Evolutionary conservation across 768 basidiomycete genomes (phyloP), one percentile per base, ranked within the genome.

Genomic region (Pisolithus marmoratus): DNA sequence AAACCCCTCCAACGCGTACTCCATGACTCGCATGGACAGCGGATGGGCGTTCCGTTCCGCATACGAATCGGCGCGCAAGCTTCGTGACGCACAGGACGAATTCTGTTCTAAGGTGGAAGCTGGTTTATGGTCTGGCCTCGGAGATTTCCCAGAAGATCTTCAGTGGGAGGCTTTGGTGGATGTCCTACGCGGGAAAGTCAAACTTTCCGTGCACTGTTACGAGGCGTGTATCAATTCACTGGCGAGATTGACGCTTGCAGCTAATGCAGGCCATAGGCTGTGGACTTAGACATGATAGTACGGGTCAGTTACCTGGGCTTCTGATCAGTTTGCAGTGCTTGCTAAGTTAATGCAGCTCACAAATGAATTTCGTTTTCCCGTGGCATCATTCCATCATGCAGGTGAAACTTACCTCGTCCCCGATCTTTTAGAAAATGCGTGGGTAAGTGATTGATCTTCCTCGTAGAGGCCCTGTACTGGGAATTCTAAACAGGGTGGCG

Each of bases 331-430:
- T 42, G 17, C 36, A 5, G 11, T 27, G 27, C 20, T 15, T 26
- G 24, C 24, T 22, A 29, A 51, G 49, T 8, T 12, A 22, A 6
- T 36, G 19, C 55, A 89, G 80, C 74, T 91, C 34, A 81, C 88
- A 29, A 88, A 93, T 60, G 90, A 94, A 63, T 94, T 91, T 76
- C 76, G 84, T 58, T 90, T 90, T 64, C 80, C 82, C 6, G 77
- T 90, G 50, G 82, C 87, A 4, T 83, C 84, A 2, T 81, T 91
- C 63, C 90, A 91, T 59, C 82, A 85, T 55, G 90, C 90, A 2
- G 82, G 82, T 52, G 89, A 93, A 59, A 84, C 90, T 0, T 94
- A 87, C 60, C 79, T 93, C 11, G 85, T 93, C 20, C 87, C 91
- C 1, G 83, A 85, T 42, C 64, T 87, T 5, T 70, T 95, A 55